Evolutionary conservation across 148 eudicot genomes (phyloP), one percentile per base, ranked within the genome.

Genomic region (Nepenthes gracilis): DNA sequence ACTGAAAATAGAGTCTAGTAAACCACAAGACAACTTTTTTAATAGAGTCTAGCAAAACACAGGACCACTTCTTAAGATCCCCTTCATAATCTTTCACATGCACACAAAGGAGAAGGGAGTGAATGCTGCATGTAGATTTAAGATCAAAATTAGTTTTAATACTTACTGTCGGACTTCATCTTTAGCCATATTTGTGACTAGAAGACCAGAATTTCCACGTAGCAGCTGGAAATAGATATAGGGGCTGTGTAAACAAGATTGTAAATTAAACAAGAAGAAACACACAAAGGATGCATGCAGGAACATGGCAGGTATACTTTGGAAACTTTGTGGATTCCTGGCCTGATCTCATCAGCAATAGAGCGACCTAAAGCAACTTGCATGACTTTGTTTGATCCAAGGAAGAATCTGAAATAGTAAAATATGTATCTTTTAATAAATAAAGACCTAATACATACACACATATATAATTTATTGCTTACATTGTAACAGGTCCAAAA

Each of bases 361-460:
- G 98, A 85, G 33, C 98, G 85, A 45, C 98, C 98, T 48, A 92
- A 64, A 33, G 98, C 85, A 58, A 88, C 70, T 69, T 92, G 98
- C 96, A 92, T 92, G 56, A 92, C 96, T 82, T 88, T 92, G 90
- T 92, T 92, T 54, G 98, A 88, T 56, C 96, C 98, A 53, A 92
- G 96, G 72, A 92, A 92, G 70, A 88, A 88, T 64, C 98, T 88
- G 77, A 50, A 52, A 71, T 50, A 49, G 47, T 12, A 33, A 51
- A 57, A 35, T 10, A 11, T 5, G 3, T 49, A 2, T 10, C 11
- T 49, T 33, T 55, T 10, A 35, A 33, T 55, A 54, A 56, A 6
- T 35, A 32, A 23, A 23, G 23, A 23, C 23, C 23, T 23, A 23
- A 23, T 23, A 23, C 23, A 23, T 23, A 23, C 23, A 23, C 23